Evolutionary conservation across 176 grass and related monocot genomes (phyloP), one percentile per base, ranked within the genome.

Genomic region (Cenchrus purpureus): DNA sequence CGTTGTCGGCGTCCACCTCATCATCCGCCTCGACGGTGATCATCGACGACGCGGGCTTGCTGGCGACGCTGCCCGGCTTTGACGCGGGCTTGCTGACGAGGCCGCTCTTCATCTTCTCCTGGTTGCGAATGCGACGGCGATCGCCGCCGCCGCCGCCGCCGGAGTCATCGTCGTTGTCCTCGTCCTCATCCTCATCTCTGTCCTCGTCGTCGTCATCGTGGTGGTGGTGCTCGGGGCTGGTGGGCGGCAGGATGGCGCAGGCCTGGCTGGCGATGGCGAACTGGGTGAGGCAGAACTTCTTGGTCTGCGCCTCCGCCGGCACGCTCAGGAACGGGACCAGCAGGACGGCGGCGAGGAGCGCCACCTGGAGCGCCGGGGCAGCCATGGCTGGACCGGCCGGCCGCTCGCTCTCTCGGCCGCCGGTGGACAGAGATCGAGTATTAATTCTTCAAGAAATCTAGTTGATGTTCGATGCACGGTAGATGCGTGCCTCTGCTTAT

Each of bases 211-310:
- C 17, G 28, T 86, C 14, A 1, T 72, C 3, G 2, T 37, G 76
- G 44, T 77, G 81, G 71, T 8, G 75, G 34, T 28, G 44, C 80
- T 88, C 84, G 16, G 48, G 37, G 49, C 29, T 48, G 57, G 65
- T 68, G 11, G 86, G 91, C 10, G 88, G 89, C 43, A 97, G 57
- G 50, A 94, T 80, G 67, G 88, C 40, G 46, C 95, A 97, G 9
- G 95, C 95, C 68, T 94, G 92, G 86, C 85, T 97, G 40, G 95
- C 95, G 16, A 90, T 80, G 32, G 90, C 81, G 87, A 97, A 89
- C 86, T 97, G 95, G 12, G 81, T 83, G 68, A 88, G 82, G 88
- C 95, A 97, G 88, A 91, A 90, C 10, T 90, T n/a, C n/a, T n/a
- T 84, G 43, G 67, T 85, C 76, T 89, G 83, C 56, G 84, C 79